Evolutionary conservation across 192 early-diverging fungal species (phyloP).

Genomic region (Backusella sp.): DNA sequence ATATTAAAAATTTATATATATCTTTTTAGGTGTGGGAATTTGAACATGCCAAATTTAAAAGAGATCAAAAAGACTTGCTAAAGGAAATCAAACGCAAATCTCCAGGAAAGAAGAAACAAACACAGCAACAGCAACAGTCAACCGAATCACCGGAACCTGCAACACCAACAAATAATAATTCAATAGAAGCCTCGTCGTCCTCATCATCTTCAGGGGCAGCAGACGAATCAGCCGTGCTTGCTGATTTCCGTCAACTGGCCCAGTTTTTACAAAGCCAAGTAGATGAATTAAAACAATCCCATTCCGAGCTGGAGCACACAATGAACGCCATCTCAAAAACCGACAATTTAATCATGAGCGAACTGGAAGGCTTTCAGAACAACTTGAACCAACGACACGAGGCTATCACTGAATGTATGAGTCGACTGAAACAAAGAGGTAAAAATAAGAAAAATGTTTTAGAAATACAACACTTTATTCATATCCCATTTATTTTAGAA

Average conservation of each 20-base stretch:
- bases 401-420: background rate
- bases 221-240: background rate
- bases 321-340: background rate
- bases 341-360: background rate
- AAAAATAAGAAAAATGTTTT: background rate
- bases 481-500: background rate
- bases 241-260: background rate
- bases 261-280: conserved; percentile 4
- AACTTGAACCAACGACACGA: background rate
- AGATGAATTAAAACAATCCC: conserved; percentile 6
- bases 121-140: background rate
- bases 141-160: background rate
- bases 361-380: conserved; percentile 1
- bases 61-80: conserved; percentile 16
- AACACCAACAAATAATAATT: background rate
- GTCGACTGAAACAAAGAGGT: background rate
- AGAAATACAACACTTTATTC: too few relatives aligned
- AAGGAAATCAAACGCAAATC: conserved; percentile 20
- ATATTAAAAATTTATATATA: background rate
- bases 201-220: background rate
- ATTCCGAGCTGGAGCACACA: background rate
- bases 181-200: background rate
- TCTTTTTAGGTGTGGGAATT: conserved; percentile 20
- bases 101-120: conserved; percentile 21
- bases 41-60: conserved; percentile 15